Evolutionary conservation across 1,284 basidiomycete genomes (phyloP).

Genomic region (Cryptococcus sp.): DNA sequence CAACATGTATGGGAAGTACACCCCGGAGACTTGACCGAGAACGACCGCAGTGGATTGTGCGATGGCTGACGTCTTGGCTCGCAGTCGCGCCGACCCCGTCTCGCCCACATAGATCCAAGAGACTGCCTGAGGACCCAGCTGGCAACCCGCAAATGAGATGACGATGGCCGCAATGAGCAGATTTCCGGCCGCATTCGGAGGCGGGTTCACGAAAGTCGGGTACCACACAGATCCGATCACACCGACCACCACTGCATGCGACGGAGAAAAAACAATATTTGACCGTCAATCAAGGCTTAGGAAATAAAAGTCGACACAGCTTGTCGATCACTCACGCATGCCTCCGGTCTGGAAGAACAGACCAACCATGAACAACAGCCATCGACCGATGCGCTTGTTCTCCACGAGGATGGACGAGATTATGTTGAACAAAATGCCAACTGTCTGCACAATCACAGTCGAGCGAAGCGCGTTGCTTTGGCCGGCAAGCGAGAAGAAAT

Average conservation of each 20-base stretch:
- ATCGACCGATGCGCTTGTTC: not conserved
- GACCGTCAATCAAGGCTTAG: not conserved
- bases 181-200: not conserved
- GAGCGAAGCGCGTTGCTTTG: conserved; percentile 1
- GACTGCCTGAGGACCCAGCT: not conserved
- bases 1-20: not conserved
- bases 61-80: not conserved
- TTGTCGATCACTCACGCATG: not conserved
- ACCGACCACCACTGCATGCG: not conserved
- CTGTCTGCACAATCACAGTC: not conserved
- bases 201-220: not conserved
- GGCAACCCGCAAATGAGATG: not conserved
- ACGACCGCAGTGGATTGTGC: not conserved
- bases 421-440: not conserved
- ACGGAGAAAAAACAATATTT: too few relatives aligned
- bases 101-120: not conserved
- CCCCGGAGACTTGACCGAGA: not conserved
- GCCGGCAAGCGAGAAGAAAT: not conserved
- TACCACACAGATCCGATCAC: not conserved
- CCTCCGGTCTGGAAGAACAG: not conserved
- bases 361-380: not conserved
- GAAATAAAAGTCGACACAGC: not conserved
- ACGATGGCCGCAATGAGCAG: conserved; percentile 1
- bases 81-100: not conserved
- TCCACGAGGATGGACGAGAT: not conserved